Evolutionary conservation across 768 basidiomycete species (phyloP).

Genomic region (Lactarius sanguifluus): DNA sequence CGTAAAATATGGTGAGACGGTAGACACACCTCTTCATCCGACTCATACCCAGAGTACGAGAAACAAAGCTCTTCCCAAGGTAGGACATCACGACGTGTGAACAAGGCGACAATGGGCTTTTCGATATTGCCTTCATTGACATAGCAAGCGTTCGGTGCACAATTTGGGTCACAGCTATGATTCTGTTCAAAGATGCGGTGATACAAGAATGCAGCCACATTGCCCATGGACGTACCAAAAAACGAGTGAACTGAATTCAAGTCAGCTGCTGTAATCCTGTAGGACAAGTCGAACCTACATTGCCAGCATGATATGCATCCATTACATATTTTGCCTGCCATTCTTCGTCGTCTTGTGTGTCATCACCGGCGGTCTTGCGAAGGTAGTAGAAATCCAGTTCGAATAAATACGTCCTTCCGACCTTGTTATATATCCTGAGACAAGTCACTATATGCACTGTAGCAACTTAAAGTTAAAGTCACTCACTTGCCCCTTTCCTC

Average conservation of each 20-base stretch:
- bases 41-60: constrained; percentile 59
- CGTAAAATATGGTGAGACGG: not conserved
- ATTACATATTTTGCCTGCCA: constrained; percentile 53
- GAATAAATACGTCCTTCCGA: constrained; percentile 78
- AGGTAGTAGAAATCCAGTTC: constrained; percentile 79
- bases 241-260: constrained; percentile 77
- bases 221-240: constrained; percentile 55
- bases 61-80: constrained; percentile 74
- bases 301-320: constrained; percentile 87
- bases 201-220: not conserved
- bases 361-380: constrained; percentile 27
- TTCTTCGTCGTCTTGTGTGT: constrained; percentile 33
- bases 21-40: constrained; percentile 36
- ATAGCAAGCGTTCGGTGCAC: constrained; percentile 66
- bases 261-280: constrained; percentile 9
- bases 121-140: constrained; percentile 73
- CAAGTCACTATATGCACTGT: constrained; percentile 8
- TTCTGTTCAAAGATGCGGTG: constrained; percentile 50
- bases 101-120: constrained; percentile 68
- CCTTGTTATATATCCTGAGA: constrained; percentile 67
- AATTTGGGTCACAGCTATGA: constrained; percentile 90
- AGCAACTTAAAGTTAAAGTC: not conserved
- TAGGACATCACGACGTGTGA: constrained; percentile 62
- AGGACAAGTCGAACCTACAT: constrained; percentile 50
- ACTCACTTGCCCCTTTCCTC: constrained; percentile 67